These are phyloP conservation scores for Iberis pinnata DNA, from an alignment of 345 rosid genomes.

Conservation along the genomic window DNA sequence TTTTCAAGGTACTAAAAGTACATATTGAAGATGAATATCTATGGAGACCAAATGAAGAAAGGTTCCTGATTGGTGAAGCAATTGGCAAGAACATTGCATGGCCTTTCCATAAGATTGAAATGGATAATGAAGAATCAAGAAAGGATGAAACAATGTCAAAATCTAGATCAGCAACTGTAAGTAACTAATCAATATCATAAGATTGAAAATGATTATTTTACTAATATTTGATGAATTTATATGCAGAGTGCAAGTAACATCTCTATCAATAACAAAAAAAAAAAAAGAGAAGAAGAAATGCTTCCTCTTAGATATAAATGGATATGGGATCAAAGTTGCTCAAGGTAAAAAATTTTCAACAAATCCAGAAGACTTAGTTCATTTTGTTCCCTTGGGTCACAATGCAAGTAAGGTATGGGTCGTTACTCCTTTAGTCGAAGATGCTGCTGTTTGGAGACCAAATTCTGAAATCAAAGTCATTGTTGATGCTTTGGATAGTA, in stretches of 20 bases:
- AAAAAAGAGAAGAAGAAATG: not conserved
- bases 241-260: not conserved
- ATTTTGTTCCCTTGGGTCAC: not conserved
- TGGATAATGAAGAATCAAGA: not conserved
- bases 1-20: not conserved
- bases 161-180: not conserved
- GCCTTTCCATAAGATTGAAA: not conserved
- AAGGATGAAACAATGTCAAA: not conserved
- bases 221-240: no score
- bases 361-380: not conserved
- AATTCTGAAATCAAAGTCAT: not conserved
- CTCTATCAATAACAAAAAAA: not conserved
- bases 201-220: no score
- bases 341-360: not conserved
- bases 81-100: not conserved
- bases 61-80: not conserved
- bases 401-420: constrained; percentile 5
- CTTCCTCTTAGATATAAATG: not conserved
- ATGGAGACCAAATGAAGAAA: not conserved
- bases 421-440: not conserved
- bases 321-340: not conserved
- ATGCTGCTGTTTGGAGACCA: not conserved
- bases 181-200: not conserved
- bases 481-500: not conserved
- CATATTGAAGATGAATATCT: not conserved